Percentiles rank a stretch among this genome's conserved stretches.
These are phyloP conservation scores for Scedosporium apiospermum DNA, from an alignment of 2,329 filamentous ascomycete species.

Conservation along the genomic window DNA sequence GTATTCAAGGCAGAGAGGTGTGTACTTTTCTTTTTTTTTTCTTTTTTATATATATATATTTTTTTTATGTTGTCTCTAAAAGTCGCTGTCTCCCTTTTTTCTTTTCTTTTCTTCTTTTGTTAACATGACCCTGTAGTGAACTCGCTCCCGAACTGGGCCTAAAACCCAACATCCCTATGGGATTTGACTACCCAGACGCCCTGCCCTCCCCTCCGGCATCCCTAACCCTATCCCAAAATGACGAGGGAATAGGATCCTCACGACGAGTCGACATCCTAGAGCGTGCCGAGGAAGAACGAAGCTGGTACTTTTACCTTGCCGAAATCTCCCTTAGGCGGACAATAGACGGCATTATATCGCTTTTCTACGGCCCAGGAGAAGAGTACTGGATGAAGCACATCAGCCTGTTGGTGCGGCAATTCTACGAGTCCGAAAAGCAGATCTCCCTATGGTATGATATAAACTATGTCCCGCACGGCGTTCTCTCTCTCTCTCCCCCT, in stretches of 20 bases:
- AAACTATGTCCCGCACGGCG: neutral
- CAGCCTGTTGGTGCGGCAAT: neutral
- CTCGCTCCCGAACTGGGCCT: neutral
- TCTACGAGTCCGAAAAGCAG: neutral
- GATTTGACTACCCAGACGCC: neutral
- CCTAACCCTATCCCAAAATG: neutral
- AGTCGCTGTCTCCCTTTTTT: too few species aligned
- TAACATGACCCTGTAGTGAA: neutral
- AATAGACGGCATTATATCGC: neutral
- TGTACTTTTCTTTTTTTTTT: too few species aligned
- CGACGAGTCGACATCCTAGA: neutral
- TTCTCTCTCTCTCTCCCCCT: too few species aligned
- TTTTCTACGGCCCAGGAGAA: neutral
- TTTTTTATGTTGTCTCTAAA: too few species aligned
- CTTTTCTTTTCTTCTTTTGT: neutral
- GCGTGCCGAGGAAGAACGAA: neutral
- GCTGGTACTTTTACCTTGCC: neutral
- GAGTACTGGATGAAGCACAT: neutral
- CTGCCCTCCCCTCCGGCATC: neutral
- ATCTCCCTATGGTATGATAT: neutral
- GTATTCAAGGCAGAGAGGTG: too few species aligned
- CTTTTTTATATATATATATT: too few species aligned
- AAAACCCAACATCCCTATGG: neutral
- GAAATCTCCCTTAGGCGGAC: neutral
- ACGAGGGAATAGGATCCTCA: neutral